Conservation (phyloP, 805 yeast species). For the Hanseniaspora valbyensis region DNA sequence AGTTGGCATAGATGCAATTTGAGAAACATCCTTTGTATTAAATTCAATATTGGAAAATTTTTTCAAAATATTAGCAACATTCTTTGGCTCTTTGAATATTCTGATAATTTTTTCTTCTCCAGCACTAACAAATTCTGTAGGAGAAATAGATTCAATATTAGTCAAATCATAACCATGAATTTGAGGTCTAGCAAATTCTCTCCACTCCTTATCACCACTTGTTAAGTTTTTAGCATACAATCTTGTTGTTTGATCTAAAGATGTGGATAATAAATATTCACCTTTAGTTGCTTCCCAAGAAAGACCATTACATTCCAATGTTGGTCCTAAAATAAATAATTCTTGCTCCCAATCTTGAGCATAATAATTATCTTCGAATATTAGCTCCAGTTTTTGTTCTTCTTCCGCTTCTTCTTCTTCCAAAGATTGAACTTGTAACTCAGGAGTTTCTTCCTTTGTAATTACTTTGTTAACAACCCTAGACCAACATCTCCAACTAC, state of each 20-base stretch:
- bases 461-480: conserved; percentile 27
- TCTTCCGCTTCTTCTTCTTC: conserved; percentile 10
- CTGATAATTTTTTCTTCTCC: conserved; percentile 92
- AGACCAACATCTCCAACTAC: conserved; percentile 77
- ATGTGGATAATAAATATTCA: conserved; percentile 55
- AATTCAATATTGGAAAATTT: conserved; percentile 41
- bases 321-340: conserved; percentile 66
- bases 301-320: conserved; percentile 61
- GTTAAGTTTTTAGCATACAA: conserved; percentile 42
- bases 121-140: conserved; percentile 68
- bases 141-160: conserved; percentile 51
- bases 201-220: conserved; percentile 45
- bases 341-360: conserved; percentile 16
- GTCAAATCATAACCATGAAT: conserved; percentile 97
- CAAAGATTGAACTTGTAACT: background rate
- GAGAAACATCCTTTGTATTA: conserved; percentile 42
- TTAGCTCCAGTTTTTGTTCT: conserved; percentile 23
- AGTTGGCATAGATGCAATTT: conserved; percentile 83
- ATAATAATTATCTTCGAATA: conserved; percentile 11
- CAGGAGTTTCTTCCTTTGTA: conserved; percentile 24
- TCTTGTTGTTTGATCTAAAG: conserved; percentile 89
- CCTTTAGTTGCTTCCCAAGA: conserved; percentile 62
- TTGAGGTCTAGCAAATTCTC: conserved; percentile 92
- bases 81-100: conserved; percentile 76
- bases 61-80: conserved; percentile 53